Evolutionary conservation across 768 basidiomycete species (phyloP), one percentile per base, ranked within the genome.

Genomic region (Kwoniella newhampshirensis): DNA sequence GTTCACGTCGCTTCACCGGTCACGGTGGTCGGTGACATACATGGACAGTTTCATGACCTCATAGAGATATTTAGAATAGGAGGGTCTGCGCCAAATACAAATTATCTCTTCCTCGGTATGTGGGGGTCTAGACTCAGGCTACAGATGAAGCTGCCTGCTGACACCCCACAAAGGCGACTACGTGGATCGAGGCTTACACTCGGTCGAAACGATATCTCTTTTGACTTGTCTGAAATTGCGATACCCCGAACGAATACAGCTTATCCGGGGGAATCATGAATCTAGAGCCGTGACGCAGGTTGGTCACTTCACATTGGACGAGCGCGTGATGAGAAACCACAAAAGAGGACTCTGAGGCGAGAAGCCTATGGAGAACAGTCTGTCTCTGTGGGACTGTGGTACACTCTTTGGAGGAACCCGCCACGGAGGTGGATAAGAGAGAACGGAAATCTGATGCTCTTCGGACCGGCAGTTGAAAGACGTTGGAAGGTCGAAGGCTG

Each of bases 41-140:
- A 99, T 75, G 96, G 94, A 58, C 94, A 99, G 83, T 99, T 99
- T 79, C 94, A 98, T 80, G 94, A 99, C 81, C 83, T 99, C 68
- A 89, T 98, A 77, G 94, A 99, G 78, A 97, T 97, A 74, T 99
- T 99, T 72, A 85, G 93, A 47, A 98, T 99, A 84, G 94, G 96
- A 56, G 94, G 94, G 36, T 90, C 89, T 70, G 90, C 91, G 1
- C 94, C 94, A 1, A 82, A 94, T 71, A 99, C 94, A 36, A 99
- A 99, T 77, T 99, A 99, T 77, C 84, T 99, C 58, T 99, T 99
- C 75, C 85, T 99, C 39, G 93, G 93, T 92, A 67, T 67, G 87
- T 81, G 37, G n/a, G n/a, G n/a, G n/a, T n/a, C n/a, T n/a, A n/a
- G n/a, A n/a, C n/a, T n/a, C n/a, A n/a, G n/a, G n/a, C n/a, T n/a